These are phyloP conservation scores for Euphorbia celastroides DNA, from an alignment of 441 rosid species.

Conservation along the genomic window DNA sequence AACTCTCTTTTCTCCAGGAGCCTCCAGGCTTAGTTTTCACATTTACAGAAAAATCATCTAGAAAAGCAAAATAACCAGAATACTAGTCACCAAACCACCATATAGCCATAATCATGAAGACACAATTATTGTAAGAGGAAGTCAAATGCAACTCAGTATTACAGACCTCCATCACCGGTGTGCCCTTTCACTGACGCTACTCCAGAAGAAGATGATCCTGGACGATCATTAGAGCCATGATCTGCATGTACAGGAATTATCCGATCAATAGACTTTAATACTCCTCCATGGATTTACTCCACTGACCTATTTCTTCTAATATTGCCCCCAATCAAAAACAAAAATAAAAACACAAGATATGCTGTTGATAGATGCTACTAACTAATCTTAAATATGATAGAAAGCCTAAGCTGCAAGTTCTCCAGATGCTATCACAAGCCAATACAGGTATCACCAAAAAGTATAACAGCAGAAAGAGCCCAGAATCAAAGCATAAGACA, in stretches of 20 bases:
- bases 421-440: background rate
- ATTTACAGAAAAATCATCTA: conserved; percentile 42
- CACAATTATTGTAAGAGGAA: background rate
- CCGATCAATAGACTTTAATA: background rate
- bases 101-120: background rate
- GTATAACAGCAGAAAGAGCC: conserved; percentile 1
- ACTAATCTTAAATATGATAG: background rate
- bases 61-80: conserved; percentile 10
- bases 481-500: conserved; percentile 17
- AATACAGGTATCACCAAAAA: too few relatives aligned
- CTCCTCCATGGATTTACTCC: background rate
- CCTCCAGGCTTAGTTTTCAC: conserved; percentile 34
- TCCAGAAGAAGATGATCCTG: conserved; percentile 59
- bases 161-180: conserved; percentile 43
- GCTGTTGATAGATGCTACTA: background rate
- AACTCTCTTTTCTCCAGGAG: conserved; percentile 69
- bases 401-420: background rate
- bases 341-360: background rate
- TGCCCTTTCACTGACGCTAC: conserved; percentile 37
- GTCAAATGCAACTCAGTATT: conserved; percentile 8
- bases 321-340: background rate
- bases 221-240: conserved; percentile 38
- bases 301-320: background rate
- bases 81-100: background rate
- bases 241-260: conserved; percentile 37